Evolutionary conservation across 345 rosid species (phyloP), one percentile per base, ranked within the genome.

Genomic region (Mangifera indica): DNA sequence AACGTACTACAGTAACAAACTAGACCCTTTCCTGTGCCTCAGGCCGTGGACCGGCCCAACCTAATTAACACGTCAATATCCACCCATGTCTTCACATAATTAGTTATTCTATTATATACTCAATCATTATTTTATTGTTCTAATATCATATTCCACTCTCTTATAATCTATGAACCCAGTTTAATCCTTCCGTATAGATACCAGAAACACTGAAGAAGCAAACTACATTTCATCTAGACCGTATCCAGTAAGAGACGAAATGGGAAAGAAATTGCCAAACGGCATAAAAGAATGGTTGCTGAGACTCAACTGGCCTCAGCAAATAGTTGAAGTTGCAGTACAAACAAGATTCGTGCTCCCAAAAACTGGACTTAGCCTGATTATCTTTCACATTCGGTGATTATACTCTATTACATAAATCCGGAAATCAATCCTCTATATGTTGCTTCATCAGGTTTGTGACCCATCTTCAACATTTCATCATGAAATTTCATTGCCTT

Each of bases 401-500:
- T n/a, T 45, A 64, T 32, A 56, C 40, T 52, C 56, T 60, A 61
- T 64, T 46, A 75, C 76, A 69, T 82, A 60, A 92, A 92, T 69
- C 85, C 77, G 1, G 79, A 75, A 60, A 92, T 85, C 72, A 92
- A 66, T 49, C 83, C 85, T 72, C 79, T 92, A 63, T 92, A 92
- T 6, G 87, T 66, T 17, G 53, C 77, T 60, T 79, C 77, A 74
- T 83, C 87, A 15, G 96, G 96, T 74, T 89, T 92, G 63, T 83
- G 74, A 9, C 87, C 88, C 84, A 82, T 72, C 66, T 75, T 77
- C 85, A 92, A 71, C 93, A 92, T 89, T 59, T 88, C 85, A 64
- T 92, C 97, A 54, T 89, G 96, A 72, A 63, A 60, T 78, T 64
- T 84, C 93, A 92, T 92, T 32, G 93, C 97, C 67, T 73, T 86